Evolutionary conservation across 345 rosid species (phyloP).

Genomic region (Cochlearia excelsa): DNA sequence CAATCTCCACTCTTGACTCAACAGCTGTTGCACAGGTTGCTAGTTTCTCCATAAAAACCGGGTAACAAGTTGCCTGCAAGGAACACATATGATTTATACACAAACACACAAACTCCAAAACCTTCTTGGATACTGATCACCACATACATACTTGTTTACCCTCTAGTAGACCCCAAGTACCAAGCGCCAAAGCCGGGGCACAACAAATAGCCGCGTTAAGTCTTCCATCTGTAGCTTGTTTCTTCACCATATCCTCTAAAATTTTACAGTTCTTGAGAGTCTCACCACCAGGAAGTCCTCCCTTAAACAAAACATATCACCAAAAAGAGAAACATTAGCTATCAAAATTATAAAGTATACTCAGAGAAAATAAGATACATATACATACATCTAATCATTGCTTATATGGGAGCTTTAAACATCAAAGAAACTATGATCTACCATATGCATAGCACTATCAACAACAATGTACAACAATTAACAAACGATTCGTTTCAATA

Average conservation of each 20-base stretch:
- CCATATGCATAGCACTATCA: neutral
- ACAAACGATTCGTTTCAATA: slow-evolving; percentile 1
- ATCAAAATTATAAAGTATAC: neutral
- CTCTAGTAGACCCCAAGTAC: slow-evolving; percentile 83
- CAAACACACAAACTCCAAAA: slow-evolving; percentile 9
- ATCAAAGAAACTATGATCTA: neutral
- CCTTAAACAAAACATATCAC: slow-evolving; percentile 42
- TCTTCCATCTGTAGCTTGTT: slow-evolving; percentile 71
- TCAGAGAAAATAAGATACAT: neutral
- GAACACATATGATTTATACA: neutral
- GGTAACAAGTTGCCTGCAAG: slow-evolving; percentile 83
- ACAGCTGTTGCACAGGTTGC: slow-evolving; percentile 61
- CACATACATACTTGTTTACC: slow-evolving; percentile 59
- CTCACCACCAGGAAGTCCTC: slow-evolving; percentile 88
- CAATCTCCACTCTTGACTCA: slow-evolving; percentile 82
- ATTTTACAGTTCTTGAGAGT: slow-evolving; percentile 62
- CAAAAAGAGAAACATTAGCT: neutral
- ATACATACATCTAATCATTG: neutral
- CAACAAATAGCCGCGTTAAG: slow-evolving; percentile 85
- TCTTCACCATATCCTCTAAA: slow-evolving; percentile 67
- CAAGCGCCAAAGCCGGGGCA: slow-evolving; percentile 78
- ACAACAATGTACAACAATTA: neutral
- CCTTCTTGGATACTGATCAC: neutral
- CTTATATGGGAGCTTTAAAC: neutral
- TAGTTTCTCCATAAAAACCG: slow-evolving; percentile 77